Evolutionary conservation across 2,329 filamentous ascomycete species (phyloP).

Genomic region (Cladophialophora immunda): DNA sequence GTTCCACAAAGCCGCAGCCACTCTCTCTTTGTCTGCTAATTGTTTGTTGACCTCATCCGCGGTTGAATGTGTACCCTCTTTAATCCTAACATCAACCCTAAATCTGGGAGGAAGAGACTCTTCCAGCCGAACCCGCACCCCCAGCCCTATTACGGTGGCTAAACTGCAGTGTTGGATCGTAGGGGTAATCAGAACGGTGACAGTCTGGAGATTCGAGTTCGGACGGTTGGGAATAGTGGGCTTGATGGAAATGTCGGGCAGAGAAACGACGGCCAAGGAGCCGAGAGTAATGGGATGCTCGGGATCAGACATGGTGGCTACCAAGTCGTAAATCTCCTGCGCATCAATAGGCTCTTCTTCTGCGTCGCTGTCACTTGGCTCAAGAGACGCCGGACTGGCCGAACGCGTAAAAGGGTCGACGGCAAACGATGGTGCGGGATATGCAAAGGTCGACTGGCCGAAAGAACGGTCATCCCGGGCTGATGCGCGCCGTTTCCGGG

Average conservation of each 20-base stretch:
- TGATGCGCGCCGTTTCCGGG: conserved; percentile 65
- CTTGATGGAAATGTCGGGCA: conserved; percentile 87
- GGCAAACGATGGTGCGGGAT: conserved; percentile 58
- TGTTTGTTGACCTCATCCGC: conserved; percentile 98
- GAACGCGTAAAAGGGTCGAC: conserved; percentile 57
- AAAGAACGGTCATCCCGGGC: conserved; percentile 53
- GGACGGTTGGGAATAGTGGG: conserved; percentile 68
- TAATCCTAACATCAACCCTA: conserved; percentile 90
- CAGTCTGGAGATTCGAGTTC: conserved; percentile 71
- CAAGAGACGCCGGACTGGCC: conserved; percentile 48
- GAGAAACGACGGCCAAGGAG: conserved; percentile 91
- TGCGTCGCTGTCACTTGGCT: conserved; percentile 59
- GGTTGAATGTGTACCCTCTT: conserved; percentile 94
- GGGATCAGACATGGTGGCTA: conserved; percentile 92
- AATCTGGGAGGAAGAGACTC: conserved; percentile 91
- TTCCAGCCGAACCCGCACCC: conserved; percentile 89
- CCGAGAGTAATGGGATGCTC: conserved; percentile 95
- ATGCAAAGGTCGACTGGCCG: conserved; percentile 59
- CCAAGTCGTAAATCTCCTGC: conserved; percentile 96
- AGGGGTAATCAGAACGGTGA: conserved; percentile 89
- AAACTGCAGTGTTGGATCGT: conserved; percentile 97
- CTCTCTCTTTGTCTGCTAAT: conserved; percentile 92
- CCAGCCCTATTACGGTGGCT: conserved; percentile 93
- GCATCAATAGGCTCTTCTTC: conserved; percentile 89
- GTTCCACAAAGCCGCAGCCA: conserved; percentile 94